Percentiles rank a stretch among this genome's conserved stretches.
Conservation (phyloP, 2,329 filamentous ascomycete genomes). For the Stachybotrys elegans region DNA sequence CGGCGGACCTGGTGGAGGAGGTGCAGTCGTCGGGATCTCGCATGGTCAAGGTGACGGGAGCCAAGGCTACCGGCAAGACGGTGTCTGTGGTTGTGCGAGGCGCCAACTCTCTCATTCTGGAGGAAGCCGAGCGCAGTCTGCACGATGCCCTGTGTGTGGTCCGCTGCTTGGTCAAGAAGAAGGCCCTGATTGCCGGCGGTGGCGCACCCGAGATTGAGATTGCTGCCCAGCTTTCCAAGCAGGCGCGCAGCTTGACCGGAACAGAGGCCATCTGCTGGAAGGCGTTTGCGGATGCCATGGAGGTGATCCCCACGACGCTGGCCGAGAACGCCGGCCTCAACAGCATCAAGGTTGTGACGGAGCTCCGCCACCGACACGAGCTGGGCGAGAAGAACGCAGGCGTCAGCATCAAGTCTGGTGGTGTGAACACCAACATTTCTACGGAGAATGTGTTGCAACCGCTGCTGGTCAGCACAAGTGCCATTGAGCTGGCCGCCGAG, state of each 20-base stretch:
- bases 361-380: constrained; percentile 88
- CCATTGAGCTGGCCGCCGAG: constrained; percentile 94
- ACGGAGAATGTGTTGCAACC: constrained; percentile 97
- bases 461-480: constrained; percentile 91
- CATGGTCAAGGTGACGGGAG: constrained; percentile 92
- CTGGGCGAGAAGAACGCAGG: constrained; percentile 94
- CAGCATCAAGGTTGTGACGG: constrained; percentile 97
- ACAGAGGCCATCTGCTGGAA: constrained; percentile 99
- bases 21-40: constrained; percentile 80
- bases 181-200: constrained; percentile 95
- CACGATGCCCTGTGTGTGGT: constrained; percentile 98
- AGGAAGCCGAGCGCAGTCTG: constrained; percentile 93
- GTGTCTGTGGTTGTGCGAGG: constrained; percentile 92
- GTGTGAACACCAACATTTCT: constrained; percentile 93
- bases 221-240: constrained; percentile 76
- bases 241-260: constrained; percentile 76
- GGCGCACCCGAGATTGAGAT: constrained; percentile 97
- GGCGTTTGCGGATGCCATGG: constrained; percentile 94
- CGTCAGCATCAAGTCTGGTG: constrained; percentile 95
- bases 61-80: constrained; percentile 78
- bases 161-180: constrained; percentile 97
- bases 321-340: constrained; percentile 97
- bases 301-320: constrained; percentile 92
- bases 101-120: constrained; percentile 88
- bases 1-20: constrained; percentile 91